Percentiles rank a stretch among this genome's conserved stretches.
Conservation (phyloP, 495 filamentous ascomycete genomes). For the Cercophora sp. region DNA sequence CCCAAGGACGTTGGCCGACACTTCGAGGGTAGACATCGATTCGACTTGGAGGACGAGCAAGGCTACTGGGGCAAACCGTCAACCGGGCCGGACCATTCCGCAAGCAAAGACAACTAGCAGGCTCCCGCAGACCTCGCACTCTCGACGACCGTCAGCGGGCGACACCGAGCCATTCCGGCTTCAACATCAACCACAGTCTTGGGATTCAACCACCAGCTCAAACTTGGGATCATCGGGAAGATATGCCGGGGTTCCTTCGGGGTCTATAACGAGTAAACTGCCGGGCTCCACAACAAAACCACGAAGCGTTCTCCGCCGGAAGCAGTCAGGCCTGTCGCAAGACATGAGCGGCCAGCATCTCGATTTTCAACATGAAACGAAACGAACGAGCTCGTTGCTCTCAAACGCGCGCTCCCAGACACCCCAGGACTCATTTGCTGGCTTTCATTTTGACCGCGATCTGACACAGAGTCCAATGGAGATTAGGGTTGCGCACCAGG, state of each 20-base stretch:
- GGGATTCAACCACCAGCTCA: conserved; percentile 20
- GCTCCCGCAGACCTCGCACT: conserved; percentile 30
- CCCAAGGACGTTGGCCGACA: conserved; percentile 10
- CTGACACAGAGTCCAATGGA: conserved; percentile 40
- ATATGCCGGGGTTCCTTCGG: conserved; percentile 6
- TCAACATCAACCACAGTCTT: conserved; percentile 30
- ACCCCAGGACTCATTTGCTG: conserved; percentile 22
- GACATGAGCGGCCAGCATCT: conserved; percentile 27
- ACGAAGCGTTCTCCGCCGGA: conserved; percentile 43
- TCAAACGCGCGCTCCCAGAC: conserved; percentile 34
- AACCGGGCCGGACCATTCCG: conserved; percentile 25
- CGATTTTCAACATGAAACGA: conserved; percentile 32
- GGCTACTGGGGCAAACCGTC: conserved; percentile 19
- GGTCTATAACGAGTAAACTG: conserved; percentile 17
- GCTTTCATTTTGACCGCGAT: conserved; percentile 32
- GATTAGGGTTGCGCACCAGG: conserved; percentile 29
- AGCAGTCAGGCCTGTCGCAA: conserved; percentile 43
- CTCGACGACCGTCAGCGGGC: conserved; percentile 23
- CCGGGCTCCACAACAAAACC: conserved; percentile 24
- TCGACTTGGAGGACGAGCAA: conserved; percentile 21
- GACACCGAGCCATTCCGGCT: conserved; percentile 25
- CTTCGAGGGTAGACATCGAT: conserved; percentile 11
- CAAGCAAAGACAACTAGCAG: conserved; percentile 33
- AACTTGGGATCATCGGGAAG: conserved; percentile 14
- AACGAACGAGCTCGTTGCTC: conserved; percentile 36